Evolutionary conservation across 805 yeast genomes (phyloP), one percentile per base, ranked within the genome.

Genomic region (Spathaspora sp.): DNA sequence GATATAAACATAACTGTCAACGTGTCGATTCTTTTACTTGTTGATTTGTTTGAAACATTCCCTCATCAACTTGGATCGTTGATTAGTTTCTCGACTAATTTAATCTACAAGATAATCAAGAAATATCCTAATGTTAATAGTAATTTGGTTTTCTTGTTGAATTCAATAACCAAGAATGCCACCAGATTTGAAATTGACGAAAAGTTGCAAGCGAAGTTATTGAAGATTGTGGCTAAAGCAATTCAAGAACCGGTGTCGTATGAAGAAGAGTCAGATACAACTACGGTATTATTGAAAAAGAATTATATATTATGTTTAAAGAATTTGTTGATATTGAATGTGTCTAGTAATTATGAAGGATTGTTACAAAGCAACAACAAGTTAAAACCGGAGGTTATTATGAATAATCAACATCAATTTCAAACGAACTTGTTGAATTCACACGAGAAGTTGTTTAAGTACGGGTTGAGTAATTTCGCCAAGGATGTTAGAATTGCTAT

Each of bases 341-440:
- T 66, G 1, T 55, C 69, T 14, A 57, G 77, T 6, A 65, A 72
- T 57, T 73, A 74, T 55, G 77, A 73, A 54, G 58, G 58, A 40
- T 59, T 74, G 39, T 59, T 74, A 40, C 68, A 23, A 23, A 23
- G 26, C 6, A 23, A 23, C 26, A 23, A 23, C 6, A 74, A 72
- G 55, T 52, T 71, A 66, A 72, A 72, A 47, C 78, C 79, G 0
- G 78, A 74, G 50, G 57, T 69, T 1, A 62, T 74, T 40, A 72
- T 73, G 77, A 46, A 60, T 7, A 74, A 65, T 48, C 78, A 74
- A 52, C 66, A 72, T 52, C 70, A 61, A 50, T 72, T 63, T 55
- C 79, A 75, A 58, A 48, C 49, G 14, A 54, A 56, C 23, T 49
- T 74, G 10, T 60, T 74, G 42, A 31, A 58, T 2, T 46, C 67